phyloP scores from a whole-genome alignment of 805 yeast species.

The Groenewaldozyma tartarivorans region DNA sequence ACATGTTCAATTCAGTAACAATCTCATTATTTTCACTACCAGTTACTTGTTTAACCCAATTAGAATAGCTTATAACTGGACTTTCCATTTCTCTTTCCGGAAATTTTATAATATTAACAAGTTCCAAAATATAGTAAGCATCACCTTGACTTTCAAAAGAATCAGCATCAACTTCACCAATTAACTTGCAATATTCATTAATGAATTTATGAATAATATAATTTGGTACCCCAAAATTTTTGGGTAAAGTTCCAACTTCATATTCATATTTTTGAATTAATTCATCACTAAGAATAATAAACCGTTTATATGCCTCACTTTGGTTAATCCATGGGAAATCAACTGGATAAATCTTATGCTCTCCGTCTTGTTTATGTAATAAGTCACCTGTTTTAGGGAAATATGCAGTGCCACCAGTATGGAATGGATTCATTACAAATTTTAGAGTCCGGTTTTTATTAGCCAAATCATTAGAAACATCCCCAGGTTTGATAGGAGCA shows the following conservation, averaged over 20 bases:
- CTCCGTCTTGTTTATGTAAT: background rate
- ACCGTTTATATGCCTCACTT: background rate
- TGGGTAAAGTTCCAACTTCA: background rate
- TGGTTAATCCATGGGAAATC: background rate
- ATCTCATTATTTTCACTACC: background rate
- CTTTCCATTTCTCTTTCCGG: background rate
- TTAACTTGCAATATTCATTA: background rate
- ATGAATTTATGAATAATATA: background rate
- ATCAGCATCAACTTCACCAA: background rate
- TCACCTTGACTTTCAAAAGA: background rate
- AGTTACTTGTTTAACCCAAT: background rate
- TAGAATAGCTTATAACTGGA: background rate
- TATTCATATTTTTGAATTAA: background rate
- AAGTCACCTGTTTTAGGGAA: background rate
- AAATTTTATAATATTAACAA: no score
- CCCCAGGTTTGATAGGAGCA: background rate
- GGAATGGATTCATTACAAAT: background rate
- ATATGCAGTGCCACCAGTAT: background rate
- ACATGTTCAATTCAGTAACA: no score
- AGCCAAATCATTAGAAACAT: background rate
- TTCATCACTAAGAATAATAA: background rate
- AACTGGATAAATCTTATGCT: background rate
- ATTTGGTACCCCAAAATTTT: background rate
- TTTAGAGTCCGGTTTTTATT: background rate
- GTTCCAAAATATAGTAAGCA: background rate